Base-by-base conservation (phyloP, 1,139 yeast genomes). In the Spencermartinsiella ligniputridi region DNA sequence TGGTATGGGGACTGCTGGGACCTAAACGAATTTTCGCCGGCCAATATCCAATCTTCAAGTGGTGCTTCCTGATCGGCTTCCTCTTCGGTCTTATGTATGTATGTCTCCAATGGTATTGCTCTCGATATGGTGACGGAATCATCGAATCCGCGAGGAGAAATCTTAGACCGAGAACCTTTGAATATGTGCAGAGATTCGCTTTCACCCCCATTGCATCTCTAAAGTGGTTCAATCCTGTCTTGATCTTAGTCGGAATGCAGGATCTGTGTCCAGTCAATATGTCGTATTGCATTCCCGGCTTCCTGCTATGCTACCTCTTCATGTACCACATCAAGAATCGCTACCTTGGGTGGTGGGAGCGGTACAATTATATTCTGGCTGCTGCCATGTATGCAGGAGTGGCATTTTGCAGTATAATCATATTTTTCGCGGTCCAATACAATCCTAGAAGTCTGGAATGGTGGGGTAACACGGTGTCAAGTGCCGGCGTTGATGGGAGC, bases 1-100 rank as follows among this genome's bases (percentile, higher is more conserved):
- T 78, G n/a, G 64, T 76, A 35, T 78, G 78, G 74, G 85, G 86
- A 49, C 75, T 75, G 39, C 78, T 81, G 55, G 87, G 86, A 21
- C 86, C 87, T 20, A 67, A 72, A 56, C 70, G 75, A 42, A 73
- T 78, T 27, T 78, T 34, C 24, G 68, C 68, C 2, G 25, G 25
- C 25, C 61, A 74, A 27, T 75, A 75, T 49, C 78, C 79, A n/a
- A 56, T 66, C 19, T 61, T 75, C 55, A 65, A 66, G 48, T 75
- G 64, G 66, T 70, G 63, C 34, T 75, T 71, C 58, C 53, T 71
- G 46, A 51, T 70, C 16, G 69, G 74, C 1, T 71, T 71, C 22
- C 48, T 74, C 2, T 53, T 73, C n/a, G 79, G 76, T 2, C 35
- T 30, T 22, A 24, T n/a, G 13, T 22, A 22, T 22, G 45, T 65